Percentiles rank a stretch among this genome's conserved stretches.
phyloP scores from a whole-genome alignment of 148 eudicot species.

The Simmondsia chinensis region DNA sequence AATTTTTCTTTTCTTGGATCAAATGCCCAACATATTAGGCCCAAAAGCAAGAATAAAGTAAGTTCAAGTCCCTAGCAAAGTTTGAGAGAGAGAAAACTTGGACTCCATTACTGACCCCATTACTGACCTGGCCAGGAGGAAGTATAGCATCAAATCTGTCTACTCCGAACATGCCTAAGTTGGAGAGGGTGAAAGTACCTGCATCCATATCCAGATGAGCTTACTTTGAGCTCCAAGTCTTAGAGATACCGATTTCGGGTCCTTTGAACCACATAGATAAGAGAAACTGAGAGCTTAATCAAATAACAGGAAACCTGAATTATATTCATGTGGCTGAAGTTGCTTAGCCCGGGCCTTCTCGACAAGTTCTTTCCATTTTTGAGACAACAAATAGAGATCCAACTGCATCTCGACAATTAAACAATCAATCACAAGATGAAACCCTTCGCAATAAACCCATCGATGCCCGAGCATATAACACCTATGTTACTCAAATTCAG shows the following conservation, averaged over 20 bases:
- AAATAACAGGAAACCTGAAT: conserved; percentile 42
- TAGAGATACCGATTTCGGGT: too few relatives aligned
- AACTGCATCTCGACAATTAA: conserved; percentile 45
- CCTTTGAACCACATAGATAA: background rate
- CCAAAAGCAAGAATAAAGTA: too few relatives aligned
- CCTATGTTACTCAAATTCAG: too few relatives aligned
- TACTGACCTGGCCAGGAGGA: conserved; percentile 96
- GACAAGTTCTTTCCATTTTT: conserved; percentile 90
- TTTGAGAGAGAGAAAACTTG: background rate
- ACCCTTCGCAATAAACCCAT: background rate
- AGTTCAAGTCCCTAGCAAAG: background rate
- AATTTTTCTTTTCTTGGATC: too few relatives aligned
- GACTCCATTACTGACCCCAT: conserved; percentile 32
- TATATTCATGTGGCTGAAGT: conserved; percentile 82
- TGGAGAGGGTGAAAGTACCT: conserved; percentile 95
- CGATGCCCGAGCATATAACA: background rate
- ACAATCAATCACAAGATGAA: background rate
- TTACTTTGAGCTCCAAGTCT: background rate
- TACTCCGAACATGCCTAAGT: conserved; percentile 98
- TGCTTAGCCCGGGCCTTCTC: conserved; percentile 85
- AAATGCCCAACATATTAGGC: too few relatives aligned
- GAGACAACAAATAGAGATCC: conserved; percentile 85
- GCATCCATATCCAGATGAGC: conserved; percentile 5
- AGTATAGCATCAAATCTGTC: conserved; percentile 95
- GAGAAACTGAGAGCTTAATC: background rate